These are phyloP conservation scores for Viola odorata DNA, from an alignment of 345 rosid genomes.

Conservation along the genomic window DNA sequence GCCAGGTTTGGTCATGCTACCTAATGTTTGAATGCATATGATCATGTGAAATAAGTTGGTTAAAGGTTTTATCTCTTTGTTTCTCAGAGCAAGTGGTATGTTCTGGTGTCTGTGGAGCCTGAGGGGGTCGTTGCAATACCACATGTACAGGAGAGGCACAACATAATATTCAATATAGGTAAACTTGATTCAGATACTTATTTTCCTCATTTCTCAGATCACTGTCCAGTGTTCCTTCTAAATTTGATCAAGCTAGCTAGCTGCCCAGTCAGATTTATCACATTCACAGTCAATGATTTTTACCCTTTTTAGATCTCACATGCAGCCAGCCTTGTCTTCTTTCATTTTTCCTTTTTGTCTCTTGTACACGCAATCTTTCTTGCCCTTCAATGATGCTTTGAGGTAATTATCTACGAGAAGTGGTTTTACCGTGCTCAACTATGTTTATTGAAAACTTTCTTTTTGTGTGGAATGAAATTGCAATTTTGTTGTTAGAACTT, in stretches of 20 bases:
- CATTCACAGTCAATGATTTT: not conserved
- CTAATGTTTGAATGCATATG: not conserved
- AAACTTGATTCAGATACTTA: slow-evolving; percentile 7
- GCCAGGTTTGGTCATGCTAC: slow-evolving; percentile 37
- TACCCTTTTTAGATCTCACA: not conserved
- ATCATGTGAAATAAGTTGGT: not conserved
- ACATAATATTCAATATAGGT: slow-evolving; percentile 73
- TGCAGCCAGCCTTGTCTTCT: not conserved
- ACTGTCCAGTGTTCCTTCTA: not conserved
- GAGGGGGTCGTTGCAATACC: slow-evolving; percentile 77
- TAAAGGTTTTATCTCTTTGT: slow-evolving; percentile 2
- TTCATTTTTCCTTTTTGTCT: not conserved
- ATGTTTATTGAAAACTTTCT: too few relatives aligned
- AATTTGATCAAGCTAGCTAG: not conserved
- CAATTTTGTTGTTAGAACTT: too few relatives aligned
- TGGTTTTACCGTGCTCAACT: too few relatives aligned
- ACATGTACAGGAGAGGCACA: slow-evolving; percentile 42
- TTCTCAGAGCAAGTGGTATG: slow-evolving; percentile 45
- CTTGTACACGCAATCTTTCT: not conserved
- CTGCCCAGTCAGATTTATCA: not conserved
- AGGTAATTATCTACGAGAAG: too few relatives aligned
- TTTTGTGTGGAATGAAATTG: too few relatives aligned
- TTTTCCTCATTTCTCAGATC: not conserved
- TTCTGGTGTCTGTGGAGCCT: slow-evolving; percentile 69
- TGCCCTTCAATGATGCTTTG: not conserved